Percentiles rank a stretch among this genome's conserved stretches.
Conservation (phyloP, 306 rosid genomes). For the Rubus idaeus region DNA sequence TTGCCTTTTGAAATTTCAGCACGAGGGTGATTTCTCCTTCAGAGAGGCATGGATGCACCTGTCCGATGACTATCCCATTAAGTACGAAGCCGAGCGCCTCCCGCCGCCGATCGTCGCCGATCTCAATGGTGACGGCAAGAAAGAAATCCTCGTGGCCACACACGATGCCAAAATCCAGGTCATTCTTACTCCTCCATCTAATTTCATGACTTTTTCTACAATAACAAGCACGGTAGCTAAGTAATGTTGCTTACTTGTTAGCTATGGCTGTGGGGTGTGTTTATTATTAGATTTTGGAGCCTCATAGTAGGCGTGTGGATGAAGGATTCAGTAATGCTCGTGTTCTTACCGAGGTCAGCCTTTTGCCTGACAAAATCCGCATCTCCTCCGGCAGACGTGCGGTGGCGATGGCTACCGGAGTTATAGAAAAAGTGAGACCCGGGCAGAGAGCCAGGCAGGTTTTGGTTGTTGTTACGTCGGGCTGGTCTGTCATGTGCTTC, state of each 20-base stretch:
- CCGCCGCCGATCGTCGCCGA: constrained; percentile 93
- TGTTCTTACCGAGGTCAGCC: constrained; percentile 67
- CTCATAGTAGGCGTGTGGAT: constrained; percentile 80
- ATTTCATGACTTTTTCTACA: neutral
- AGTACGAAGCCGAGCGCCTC: constrained; percentile 90
- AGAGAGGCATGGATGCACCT: constrained; percentile 97
- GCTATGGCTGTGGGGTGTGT: too few species aligned
- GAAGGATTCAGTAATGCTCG: constrained; percentile 92
- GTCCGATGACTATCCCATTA: constrained; percentile 85
- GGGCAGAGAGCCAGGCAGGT: constrained; percentile 79
- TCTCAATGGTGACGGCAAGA: constrained; percentile 96
- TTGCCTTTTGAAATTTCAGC: constrained; percentile 43
- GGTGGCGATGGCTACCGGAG: constrained; percentile 93
- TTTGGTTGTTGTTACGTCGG: constrained; percentile 91
- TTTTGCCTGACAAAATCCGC: constrained; percentile 90
- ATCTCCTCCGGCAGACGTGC: constrained; percentile 85
- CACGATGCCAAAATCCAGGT: constrained; percentile 98
- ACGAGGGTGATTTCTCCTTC: constrained; percentile 91
- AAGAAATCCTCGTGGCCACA: constrained; percentile 85
- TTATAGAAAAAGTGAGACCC: constrained; percentile 62
- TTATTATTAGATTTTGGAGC: constrained; percentile 71
- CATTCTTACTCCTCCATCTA: neutral
- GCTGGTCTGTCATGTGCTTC: constrained; percentile 96
- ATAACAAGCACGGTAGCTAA: neutral
- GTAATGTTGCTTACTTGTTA: neutral